These are phyloP conservation scores for Cyanidium caldarium DNA, from an alignment of 23 red algal genomes.

Conservation along the genomic window DNA sequence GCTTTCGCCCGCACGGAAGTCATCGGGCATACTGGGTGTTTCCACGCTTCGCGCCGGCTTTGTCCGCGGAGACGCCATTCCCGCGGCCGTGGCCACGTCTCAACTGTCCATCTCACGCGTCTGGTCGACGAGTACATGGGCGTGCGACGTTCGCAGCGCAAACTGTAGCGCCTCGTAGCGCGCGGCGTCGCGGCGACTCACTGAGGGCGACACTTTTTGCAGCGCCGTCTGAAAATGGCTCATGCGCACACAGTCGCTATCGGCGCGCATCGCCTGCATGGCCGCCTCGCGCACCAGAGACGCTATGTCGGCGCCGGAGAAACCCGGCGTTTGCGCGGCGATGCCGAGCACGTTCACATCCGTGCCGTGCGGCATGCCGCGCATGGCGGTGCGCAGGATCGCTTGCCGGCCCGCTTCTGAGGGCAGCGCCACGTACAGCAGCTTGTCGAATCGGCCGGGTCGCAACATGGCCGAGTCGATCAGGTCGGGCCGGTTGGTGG, in stretches of 20 bases:
- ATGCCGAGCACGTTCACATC: conserved; percentile 28
- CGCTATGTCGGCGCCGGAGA: conserved; percentile 76
- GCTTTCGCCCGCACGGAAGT: no score
- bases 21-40: no score
- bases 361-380: conserved; percentile 16
- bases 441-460: conserved; percentile 83
- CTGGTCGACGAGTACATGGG: no score
- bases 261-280: conserved; percentile 30
- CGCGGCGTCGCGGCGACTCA: conserved; percentile 45
- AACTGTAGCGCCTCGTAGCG: conserved; percentile 28
- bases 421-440: conserved; percentile 81
- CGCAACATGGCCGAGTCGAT: conserved; percentile 92
- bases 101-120: no score
- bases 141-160: conserved; percentile 13
- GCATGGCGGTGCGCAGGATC: conserved; percentile 39
- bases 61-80: not conserved
- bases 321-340: conserved; percentile 16
- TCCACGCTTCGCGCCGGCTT: no score
- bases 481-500: conserved; percentile 92
- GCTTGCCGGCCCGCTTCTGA: conserved; percentile 26
- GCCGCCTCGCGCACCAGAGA: conserved; percentile 42
- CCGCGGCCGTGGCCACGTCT: not conserved
- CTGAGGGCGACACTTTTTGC: conserved; percentile 35
- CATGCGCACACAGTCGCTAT: not conserved
- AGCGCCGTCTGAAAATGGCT: conserved; percentile 61